These are phyloP conservation scores for Populus hybrid DNA, from an alignment of 441 rosid genomes.

Conservation along the genomic window DNA sequence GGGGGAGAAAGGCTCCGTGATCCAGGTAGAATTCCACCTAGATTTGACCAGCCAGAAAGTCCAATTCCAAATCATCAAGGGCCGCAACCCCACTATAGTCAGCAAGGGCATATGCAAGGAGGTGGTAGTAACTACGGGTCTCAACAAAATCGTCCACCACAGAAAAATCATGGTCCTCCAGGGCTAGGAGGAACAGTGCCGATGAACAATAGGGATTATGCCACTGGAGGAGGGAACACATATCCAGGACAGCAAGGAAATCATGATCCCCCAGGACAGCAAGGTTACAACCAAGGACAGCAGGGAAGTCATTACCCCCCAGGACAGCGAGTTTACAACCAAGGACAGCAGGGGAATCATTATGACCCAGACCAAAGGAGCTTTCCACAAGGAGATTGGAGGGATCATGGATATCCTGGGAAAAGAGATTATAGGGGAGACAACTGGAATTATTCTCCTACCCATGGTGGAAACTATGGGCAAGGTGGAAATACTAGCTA, in stretches of 20 bases:
- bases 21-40: constrained; percentile 27
- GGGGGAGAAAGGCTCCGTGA: constrained; percentile 43
- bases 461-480: constrained; percentile 25
- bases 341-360: background rate
- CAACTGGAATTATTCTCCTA: constrained; percentile 30
- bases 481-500: constrained; percentile 24
- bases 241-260: constrained; percentile 31
- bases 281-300: background rate
- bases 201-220: constrained; percentile 23
- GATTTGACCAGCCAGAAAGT: constrained; percentile 33
- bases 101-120: constrained; percentile 11
- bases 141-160: background rate
- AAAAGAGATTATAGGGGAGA: constrained; percentile 35
- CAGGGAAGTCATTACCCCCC: background rate
- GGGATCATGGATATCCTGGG: constrained; percentile 22
- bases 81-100: constrained; percentile 8
- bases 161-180: constrained; percentile 33
- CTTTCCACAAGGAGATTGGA: constrained; percentile 15
- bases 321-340: background rate
- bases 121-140: background rate
- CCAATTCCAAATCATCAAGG: constrained; percentile 2
- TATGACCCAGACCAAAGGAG: constrained; percentile 17
- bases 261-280: constrained; percentile 9
- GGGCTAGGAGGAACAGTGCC: constrained; percentile 31
- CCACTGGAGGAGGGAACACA: constrained; percentile 24